Percentiles rank a stretch among this genome's conserved stretches.
These are phyloP conservation scores for Colletotrichum abscissum DNA, from an alignment of 2,329 filamentous ascomycete species.

Conservation along the genomic window DNA sequence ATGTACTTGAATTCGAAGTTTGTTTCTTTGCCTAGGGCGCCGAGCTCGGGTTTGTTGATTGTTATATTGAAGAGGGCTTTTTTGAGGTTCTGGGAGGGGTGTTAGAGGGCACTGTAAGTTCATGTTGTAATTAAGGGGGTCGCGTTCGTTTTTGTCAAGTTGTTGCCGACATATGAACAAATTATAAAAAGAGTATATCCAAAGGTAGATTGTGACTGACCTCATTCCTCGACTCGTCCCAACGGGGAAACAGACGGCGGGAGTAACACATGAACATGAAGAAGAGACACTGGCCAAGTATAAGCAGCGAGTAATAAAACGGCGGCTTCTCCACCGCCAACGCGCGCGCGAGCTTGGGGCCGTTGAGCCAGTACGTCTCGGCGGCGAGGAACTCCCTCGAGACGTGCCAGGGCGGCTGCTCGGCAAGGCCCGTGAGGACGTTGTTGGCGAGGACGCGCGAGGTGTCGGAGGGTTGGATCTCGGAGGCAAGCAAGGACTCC, in stretches of 20 bases:
- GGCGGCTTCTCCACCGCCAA: conserved; percentile 69
- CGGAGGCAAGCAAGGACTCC: conserved; percentile 74
- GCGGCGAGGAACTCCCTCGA: conserved; percentile 76
- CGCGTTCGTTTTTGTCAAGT: background rate
- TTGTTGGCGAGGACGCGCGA: conserved; percentile 78
- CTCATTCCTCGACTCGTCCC: conserved; percentile 50
- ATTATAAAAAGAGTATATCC: background rate
- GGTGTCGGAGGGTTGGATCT: conserved; percentile 73
- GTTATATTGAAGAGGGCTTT: conserved; percentile 63
- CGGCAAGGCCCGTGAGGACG: conserved; percentile 76
- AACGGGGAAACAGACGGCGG: conserved; percentile 48
- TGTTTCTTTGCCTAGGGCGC: conserved; percentile 71
- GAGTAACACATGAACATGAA: conserved; percentile 67
- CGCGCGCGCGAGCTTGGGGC: conserved; percentile 68
- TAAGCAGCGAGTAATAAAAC: conserved; percentile 68
- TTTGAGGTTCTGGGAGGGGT: conserved; percentile 41
- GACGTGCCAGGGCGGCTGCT: conserved; percentile 73
- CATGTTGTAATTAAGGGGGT: background rate
- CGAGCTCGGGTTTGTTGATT: conserved; percentile 67
- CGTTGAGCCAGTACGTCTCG: conserved; percentile 77
- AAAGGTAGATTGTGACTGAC: background rate
- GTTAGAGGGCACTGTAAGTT: background rate
- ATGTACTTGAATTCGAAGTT: conserved; percentile 79
- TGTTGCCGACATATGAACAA: background rate
- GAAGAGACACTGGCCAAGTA: conserved; percentile 74